Evolutionary conservation across 805 yeast genomes (phyloP).

Genomic region (Teunomyces cretensis): DNA sequence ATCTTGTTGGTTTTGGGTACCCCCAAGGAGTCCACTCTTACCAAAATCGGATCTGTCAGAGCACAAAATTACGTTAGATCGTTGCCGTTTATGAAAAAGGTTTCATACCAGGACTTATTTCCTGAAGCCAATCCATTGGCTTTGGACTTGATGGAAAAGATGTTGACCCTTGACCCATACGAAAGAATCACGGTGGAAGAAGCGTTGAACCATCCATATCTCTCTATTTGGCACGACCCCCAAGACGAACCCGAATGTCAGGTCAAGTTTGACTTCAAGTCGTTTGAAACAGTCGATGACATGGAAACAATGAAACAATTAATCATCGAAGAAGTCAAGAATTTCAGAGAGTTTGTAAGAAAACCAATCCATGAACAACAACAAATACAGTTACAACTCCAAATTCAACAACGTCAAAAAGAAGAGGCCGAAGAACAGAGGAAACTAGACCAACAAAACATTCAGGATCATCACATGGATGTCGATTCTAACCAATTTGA

Average conservation of each 20-base stretch:
- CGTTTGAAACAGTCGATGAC: constrained; percentile 83
- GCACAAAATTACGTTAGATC: constrained; percentile 91
- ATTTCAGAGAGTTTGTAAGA: constrained; percentile 79
- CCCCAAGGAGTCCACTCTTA: constrained; percentile 57
- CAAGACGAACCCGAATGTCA: constrained; percentile 85
- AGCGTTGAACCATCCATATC: constrained; percentile 86
- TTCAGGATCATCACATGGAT: constrained; percentile 2
- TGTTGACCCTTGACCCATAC: constrained; percentile 86
- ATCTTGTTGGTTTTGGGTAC: constrained; percentile 89
- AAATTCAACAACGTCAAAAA: constrained; percentile 28
- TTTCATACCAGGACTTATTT: constrained; percentile 67
- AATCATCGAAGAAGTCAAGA: constrained; percentile 76
- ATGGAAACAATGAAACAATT: constrained; percentile 70
- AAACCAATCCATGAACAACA: constrained; percentile 62
- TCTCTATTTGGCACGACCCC: constrained; percentile 80
- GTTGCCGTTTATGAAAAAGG: constrained; percentile 76
- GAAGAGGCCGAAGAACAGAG: constrained; percentile 20
- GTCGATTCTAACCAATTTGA: constrained; percentile 2
- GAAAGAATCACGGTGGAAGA: constrained; percentile 83
- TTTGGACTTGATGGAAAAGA: constrained; percentile 61
- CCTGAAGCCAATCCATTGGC: constrained; percentile 89
- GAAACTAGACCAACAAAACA: constrained; percentile 18
- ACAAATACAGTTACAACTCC: constrained; percentile 37
- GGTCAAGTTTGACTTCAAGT: constrained; percentile 73
- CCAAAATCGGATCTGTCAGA: constrained; percentile 68